phyloP scores from a whole-genome alignment of 306 rosid genomes.

The Erythrophleum fordii region DNA sequence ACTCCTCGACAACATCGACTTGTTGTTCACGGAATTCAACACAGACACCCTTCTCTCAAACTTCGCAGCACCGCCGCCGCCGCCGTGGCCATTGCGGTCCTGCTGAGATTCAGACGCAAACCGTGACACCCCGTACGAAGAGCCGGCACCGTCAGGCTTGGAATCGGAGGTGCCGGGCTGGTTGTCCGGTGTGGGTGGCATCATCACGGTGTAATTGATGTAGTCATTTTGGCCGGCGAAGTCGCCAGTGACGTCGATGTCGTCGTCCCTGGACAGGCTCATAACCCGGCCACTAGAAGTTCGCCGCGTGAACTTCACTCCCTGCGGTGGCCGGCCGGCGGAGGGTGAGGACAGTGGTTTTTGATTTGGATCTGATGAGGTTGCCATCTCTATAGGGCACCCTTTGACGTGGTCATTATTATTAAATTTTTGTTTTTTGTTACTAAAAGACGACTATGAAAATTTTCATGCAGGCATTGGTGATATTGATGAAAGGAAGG shows the following conservation, averaged over 20 bases:
- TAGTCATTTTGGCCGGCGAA: conserved; percentile 60
- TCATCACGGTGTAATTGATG: conserved; percentile 78
- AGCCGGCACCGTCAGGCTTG: conserved; percentile 44
- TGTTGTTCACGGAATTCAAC: conserved; percentile 59
- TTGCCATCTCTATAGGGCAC: not conserved
- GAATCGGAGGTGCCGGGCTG: conserved; percentile 59
- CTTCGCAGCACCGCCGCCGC: conserved; percentile 40
- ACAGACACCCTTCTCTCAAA: conserved; percentile 71
- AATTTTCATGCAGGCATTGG: not conserved
- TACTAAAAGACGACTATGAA: not conserved
- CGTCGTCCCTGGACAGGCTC: conserved; percentile 75
- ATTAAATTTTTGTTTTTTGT: not conserved
- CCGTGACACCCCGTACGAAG: conserved; percentile 23
- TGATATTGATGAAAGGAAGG: not conserved
- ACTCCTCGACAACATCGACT: conserved; percentile 75
- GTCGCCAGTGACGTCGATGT: conserved; percentile 62
- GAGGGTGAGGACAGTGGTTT: conserved; percentile 42
- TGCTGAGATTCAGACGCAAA: conserved; percentile 26
- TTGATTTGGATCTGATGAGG: conserved; percentile 50
- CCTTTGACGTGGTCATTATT: not conserved
- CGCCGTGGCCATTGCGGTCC: not conserved
- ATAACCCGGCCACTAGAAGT: conserved; percentile 68
- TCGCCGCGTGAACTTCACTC: conserved; percentile 57
- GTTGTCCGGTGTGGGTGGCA: conserved; percentile 91
- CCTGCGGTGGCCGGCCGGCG: conserved; percentile 50